Base-by-base conservation (phyloP, 371 early-diverging fungal species). In the Mucor lusitanicus region DNA sequence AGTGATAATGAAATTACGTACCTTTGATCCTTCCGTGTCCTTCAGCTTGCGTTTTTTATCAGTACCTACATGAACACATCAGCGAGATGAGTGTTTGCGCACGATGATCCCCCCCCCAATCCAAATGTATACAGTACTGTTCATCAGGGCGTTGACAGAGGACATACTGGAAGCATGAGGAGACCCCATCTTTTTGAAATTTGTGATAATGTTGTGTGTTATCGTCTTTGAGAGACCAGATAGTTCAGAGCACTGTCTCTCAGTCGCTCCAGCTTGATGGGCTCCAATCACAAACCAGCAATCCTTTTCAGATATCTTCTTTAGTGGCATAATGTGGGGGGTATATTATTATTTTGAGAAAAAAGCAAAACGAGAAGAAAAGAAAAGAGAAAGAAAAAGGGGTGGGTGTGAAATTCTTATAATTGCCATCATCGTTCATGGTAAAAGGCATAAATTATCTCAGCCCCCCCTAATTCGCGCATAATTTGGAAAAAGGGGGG, bases 231-330 rank as follows among this genome's bases (percentile, higher is more conserved):
- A 79, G 17, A 83, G 75, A 19, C 81, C 81, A 57, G 78, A 64
- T 19, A 83, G 62, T 27, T 77, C 73, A 27, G 78, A 77, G 17
- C 79, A 69, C 17, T 69, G 64, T 65, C 70, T 79, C 63, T 83
- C 83, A 39, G 78, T 69, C 4, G 81, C 81, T 50, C 83, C 83
- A n/a, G 83, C 77, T 68, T 77, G 76, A 60, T 80, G 71, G 46
- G 83, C 83, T 8, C 83, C 83, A 30, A 83, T 69, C 23, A 79
- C 73, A 37, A 80, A 72, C 83, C 83, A 83, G 37, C 68, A 67
- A 21, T 67, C 68, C 37, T 67, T 48, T 46, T 61, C 68, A 15
- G 68, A 57, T 19, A 67, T 59, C 42, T 33, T 42, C 33, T 54
- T 61, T 9, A 56, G 17, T 28, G 57, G 11, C 64, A 64, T 64